phyloP scores from a whole-genome alignment of 495 filamentous ascomycete genomes.

The Neurospora tetrasperma region DNA sequence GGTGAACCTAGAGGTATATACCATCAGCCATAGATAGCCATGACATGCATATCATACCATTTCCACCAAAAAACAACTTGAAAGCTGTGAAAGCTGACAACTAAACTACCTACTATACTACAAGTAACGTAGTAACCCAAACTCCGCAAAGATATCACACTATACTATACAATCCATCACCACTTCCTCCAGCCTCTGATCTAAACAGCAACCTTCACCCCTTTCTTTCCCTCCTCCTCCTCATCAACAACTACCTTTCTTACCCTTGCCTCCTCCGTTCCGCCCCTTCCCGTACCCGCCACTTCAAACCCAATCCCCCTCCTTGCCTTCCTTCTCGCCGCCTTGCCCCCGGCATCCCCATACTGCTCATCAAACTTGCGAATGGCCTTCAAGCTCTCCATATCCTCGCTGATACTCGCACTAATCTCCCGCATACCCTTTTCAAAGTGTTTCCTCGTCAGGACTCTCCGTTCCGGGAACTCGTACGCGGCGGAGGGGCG shows the following conservation, averaged over 20 bases:
- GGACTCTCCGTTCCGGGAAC: conserved; percentile 56
- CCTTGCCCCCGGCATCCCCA: conserved; percentile 68
- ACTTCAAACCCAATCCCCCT: conserved; percentile 55
- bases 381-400: conserved; percentile 75
- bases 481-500: conserved; percentile 32
- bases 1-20: not conserved
- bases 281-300: conserved; percentile 12
- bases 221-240: not conserved
- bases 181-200: not conserved
- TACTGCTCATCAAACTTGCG: conserved; percentile 94
- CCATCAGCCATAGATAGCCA: not conserved
- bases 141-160: not conserved
- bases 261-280: conserved; percentile 21
- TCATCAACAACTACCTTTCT: conserved; percentile 15
- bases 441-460: conserved; percentile 63
- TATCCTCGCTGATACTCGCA: conserved; percentile 90
- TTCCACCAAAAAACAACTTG: not conserved
- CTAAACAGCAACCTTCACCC: not conserved
- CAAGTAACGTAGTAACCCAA: not conserved
- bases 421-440: conserved; percentile 82
- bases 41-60: not conserved
- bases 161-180: not conserved
- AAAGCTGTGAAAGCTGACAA: not conserved
- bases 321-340: conserved; percentile 44
- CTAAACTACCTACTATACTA: not conserved